These are phyloP conservation scores for Chlamydomonas asymmetrica DNA, from an alignment of 139 green algal genomes.

Conservation along the genomic window DNA sequence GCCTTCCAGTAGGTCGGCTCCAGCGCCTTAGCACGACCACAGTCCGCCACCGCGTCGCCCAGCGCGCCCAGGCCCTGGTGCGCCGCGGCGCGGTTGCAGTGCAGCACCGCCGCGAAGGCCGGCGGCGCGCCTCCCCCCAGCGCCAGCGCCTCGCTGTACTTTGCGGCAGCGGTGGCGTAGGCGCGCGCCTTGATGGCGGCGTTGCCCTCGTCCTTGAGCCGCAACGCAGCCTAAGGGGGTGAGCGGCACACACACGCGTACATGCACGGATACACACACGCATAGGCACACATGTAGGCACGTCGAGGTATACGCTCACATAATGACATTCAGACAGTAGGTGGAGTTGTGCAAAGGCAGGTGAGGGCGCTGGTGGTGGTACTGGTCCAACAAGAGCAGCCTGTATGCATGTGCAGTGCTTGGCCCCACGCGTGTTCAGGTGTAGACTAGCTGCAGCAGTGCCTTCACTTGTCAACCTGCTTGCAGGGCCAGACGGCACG, in stretches of 20 bases:
- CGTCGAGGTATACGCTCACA: neutral
- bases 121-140: conserved; percentile 32
- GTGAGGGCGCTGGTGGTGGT: no score
- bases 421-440: no score
- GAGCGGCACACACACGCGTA: neutral
- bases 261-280: neutral
- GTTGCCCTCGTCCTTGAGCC: conserved; percentile 65
- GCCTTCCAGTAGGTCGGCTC: conserved; percentile 66
- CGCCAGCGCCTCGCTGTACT: conserved; percentile 54
- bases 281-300: neutral
- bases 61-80: conserved; percentile 33
- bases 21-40: conserved; percentile 66
- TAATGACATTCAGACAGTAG: neutral
- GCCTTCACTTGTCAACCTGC: no score
- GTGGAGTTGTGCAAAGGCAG: neutral
- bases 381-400: no score
- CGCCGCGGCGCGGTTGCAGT: conserved; percentile 80
- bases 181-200: conserved; percentile 40
- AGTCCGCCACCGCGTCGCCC: conserved; percentile 76
- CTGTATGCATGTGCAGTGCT: no score
- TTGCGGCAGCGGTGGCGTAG: conserved; percentile 38
- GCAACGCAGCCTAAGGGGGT: neutral
- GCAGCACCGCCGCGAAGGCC: conserved; percentile 70
- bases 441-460: neutral
- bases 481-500: no score